Conservation (phyloP, 768 basidiomycete genomes). For the Galerina sulciceps region DNA sequence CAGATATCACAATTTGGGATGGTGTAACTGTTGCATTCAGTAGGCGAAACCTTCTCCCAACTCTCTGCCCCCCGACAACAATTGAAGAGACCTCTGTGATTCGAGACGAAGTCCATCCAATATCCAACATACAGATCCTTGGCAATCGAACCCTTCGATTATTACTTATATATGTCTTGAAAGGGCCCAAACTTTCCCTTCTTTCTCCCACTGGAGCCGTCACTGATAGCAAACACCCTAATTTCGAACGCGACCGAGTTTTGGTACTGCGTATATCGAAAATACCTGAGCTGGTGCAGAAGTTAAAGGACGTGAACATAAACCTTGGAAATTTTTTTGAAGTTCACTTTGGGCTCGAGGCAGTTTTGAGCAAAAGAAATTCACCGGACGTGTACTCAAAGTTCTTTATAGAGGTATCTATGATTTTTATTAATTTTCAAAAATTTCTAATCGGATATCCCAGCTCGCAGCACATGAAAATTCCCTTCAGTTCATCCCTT, state of each 20-base stretch:
- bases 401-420: constrained; percentile 2
- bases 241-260: background rate
- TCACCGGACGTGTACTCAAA: background rate
- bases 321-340: background rate
- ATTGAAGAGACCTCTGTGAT: background rate
- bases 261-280: background rate
- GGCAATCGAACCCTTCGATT: background rate
- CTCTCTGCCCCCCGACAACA: constrained; percentile 31
- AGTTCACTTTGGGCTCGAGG: background rate
- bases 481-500: constrained; percentile 1
- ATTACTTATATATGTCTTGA: background rate
- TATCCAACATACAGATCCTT: background rate
- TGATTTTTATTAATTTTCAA: background rate
- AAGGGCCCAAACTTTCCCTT: background rate
- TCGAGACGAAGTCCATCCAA: background rate
- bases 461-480: constrained; percentile 2
- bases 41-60: constrained; percentile 25
- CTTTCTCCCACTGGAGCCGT: background rate
- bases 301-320: background rate
- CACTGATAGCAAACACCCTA: background rate
- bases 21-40: constrained; percentile 35
- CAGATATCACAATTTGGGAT: constrained; percentile 36
- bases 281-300: background rate
- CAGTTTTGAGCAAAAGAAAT: background rate
- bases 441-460: background rate